Conservation (phyloP, 257 asterid species). For the Nicotiana knightiana region DNA sequence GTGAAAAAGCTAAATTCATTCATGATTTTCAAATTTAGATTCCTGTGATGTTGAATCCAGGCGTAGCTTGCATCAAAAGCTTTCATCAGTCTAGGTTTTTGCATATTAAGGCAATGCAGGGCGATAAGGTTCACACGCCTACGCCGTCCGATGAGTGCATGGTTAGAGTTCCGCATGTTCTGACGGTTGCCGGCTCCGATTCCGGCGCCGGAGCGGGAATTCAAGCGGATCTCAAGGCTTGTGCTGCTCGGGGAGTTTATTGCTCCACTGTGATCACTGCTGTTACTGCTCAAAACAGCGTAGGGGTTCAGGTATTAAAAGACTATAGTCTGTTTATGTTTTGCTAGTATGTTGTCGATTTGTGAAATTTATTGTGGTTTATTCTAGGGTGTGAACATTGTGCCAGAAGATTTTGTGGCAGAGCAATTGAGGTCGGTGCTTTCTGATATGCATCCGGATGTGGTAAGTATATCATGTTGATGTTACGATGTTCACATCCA, state of each 20-base stretch:
- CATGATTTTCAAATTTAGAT: neutral
- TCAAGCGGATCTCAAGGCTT: slow-evolving; percentile 91
- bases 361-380: slow-evolving; percentile 13
- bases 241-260: slow-evolving; percentile 81
- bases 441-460: slow-evolving; percentile 88
- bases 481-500: neutral
- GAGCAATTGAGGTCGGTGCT: slow-evolving; percentile 78
- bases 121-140: slow-evolving; percentile 5
- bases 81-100: slow-evolving; percentile 19
- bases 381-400: slow-evolving; percentile 59
- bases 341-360: neutral
- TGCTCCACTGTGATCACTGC: slow-evolving; percentile 94
- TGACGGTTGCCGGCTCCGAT: slow-evolving; percentile 93
- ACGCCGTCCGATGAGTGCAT: slow-evolving; percentile 1
- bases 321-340: neutral
- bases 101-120: slow-evolving; percentile 35
- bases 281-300: slow-evolving; percentile 89
- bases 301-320: slow-evolving; percentile 70
- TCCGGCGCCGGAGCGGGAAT: slow-evolving; percentile 95
- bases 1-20: neutral
- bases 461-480: slow-evolving; percentile 45
- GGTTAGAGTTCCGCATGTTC: slow-evolving; percentile 72
- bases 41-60: neutral
- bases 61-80: neutral
- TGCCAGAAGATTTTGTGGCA: slow-evolving; percentile 58